Evolutionary conservation across 106 monocot genomes (phyloP).

Genomic region (Dendrobium catenatum): DNA sequence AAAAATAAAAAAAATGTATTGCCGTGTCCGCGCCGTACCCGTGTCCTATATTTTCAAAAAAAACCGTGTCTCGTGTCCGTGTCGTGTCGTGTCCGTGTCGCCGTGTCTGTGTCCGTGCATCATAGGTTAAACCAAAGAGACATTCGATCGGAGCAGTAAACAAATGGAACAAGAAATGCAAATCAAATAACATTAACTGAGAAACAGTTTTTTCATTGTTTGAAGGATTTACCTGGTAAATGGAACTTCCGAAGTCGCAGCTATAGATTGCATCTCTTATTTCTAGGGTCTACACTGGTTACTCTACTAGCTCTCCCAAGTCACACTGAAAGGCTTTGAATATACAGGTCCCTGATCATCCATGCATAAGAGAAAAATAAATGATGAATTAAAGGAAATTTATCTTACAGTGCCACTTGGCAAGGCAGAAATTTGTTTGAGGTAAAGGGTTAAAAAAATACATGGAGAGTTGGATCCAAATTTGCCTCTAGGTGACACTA

Average conservation of each 20-base stretch:
- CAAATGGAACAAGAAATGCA: background rate
- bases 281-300: background rate
- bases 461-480: background rate
- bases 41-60: no score
- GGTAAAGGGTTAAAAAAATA: background rate
- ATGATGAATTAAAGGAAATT: background rate
- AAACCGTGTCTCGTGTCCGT: no score
- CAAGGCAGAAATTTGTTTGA: background rate
- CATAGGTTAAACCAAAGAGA: background rate
- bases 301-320: background rate
- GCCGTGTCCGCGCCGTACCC: no score
- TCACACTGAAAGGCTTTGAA: background rate
- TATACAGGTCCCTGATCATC: background rate
- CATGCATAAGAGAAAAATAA: background rate
- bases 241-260: background rate
- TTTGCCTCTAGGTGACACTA: no score
- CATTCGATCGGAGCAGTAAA: background rate
- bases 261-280: slow-evolving; percentile 2
- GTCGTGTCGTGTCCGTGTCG: no score
- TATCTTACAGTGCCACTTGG: background rate
- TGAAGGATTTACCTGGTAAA: background rate
- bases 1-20: no score
- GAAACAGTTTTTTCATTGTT: background rate
- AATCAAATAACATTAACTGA: background rate
- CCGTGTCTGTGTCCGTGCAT: no score